These are phyloP conservation scores for Macrocybe gigantea DNA, from an alignment of 768 basidiomycete genomes.

Conservation along the genomic window DNA sequence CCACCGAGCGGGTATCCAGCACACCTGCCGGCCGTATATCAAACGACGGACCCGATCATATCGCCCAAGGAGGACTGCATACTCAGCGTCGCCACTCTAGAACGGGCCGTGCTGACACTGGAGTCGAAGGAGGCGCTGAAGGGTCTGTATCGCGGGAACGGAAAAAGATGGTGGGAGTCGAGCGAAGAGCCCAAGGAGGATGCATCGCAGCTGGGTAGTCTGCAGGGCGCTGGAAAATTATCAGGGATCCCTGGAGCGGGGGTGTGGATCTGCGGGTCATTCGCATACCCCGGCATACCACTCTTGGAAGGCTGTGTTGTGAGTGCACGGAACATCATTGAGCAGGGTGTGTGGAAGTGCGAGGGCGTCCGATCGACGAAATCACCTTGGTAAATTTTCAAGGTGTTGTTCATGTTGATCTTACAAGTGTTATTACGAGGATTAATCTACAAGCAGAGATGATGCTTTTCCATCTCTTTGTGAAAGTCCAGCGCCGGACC, in stretches of 20 bases:
- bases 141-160: constrained; percentile 35
- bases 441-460: constrained; percentile 27
- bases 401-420: no score
- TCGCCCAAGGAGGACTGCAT: constrained; percentile 40
- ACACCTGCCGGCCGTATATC: constrained; percentile 39
- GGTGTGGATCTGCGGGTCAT: constrained; percentile 70
- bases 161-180: neutral
- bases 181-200: no score
- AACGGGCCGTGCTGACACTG: constrained; percentile 54
- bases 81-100: constrained; percentile 52
- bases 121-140: constrained; percentile 45
- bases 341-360: constrained; percentile 32
- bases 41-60: constrained; percentile 72
- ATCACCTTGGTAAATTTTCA: no score
- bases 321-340: constrained; percentile 56
- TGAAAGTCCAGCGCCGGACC: constrained; percentile 51
- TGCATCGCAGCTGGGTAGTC: constrained; percentile 32
- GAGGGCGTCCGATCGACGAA: constrained; percentile 21
- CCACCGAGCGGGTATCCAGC: constrained; percentile 27
- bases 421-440: constrained; percentile 4
- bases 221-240: constrained; percentile 46
- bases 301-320: constrained; percentile 76
- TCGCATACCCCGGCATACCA: constrained; percentile 68
- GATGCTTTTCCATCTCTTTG: constrained; percentile 61
- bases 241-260: constrained; percentile 30